Evolutionary conservation across 2,329 filamentous ascomycete genomes (phyloP).

Genomic region (Plenodomus tracheiphilus): DNA sequence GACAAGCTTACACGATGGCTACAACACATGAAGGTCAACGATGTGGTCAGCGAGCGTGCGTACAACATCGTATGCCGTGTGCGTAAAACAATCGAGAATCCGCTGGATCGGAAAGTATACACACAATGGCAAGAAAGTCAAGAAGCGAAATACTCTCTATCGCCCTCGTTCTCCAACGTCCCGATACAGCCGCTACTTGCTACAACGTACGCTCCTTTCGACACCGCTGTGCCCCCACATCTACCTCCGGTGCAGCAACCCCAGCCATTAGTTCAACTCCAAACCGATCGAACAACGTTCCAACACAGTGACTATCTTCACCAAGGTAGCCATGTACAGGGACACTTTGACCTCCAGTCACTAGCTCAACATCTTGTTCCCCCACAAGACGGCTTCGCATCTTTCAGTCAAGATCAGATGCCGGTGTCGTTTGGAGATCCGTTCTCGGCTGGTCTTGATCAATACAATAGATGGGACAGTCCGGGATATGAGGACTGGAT

Average conservation of each 20-base stretch:
- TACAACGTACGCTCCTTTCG: background rate
- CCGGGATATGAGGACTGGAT: background rate
- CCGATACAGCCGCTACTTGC: background rate
- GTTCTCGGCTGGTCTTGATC: background rate
- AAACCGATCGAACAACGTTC: background rate
- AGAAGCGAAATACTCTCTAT: background rate
- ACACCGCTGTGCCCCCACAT: background rate
- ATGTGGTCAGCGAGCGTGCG: slow-evolving; percentile 34
- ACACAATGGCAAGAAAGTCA: background rate
- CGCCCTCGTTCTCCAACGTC: background rate
- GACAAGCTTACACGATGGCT: slow-evolving; percentile 41
- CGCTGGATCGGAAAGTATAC: no score
- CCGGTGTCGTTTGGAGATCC: background rate
- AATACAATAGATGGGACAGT: background rate
- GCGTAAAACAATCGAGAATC: background rate
- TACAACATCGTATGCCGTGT: slow-evolving; percentile 10
- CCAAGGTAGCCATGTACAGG: background rate
- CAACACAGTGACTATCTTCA: background rate
- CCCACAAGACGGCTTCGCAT: background rate
- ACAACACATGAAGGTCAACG: slow-evolving; percentile 26
- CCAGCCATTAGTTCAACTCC: background rate
- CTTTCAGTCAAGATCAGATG: background rate
- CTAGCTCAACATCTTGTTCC: background rate
- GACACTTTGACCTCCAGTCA: background rate
- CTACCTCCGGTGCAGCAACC: background rate